phyloP scores from a whole-genome alignment of 2,329 filamentous ascomycete species.

The Dryadomyces sulphureus region DNA sequence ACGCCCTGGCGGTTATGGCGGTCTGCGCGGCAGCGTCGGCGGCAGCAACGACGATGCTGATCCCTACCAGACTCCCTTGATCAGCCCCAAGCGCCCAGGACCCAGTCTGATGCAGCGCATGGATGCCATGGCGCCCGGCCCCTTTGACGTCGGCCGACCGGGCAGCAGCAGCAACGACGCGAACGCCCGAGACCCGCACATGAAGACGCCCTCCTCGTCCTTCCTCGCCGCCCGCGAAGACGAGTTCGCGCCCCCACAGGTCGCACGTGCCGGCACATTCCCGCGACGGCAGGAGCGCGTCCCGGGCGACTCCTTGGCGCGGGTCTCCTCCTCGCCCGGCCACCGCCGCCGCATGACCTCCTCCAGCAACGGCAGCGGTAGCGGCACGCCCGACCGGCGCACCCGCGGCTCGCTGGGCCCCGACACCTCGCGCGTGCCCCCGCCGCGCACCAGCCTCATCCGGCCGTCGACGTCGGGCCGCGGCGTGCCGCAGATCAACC shows the following conservation, averaged over 20 bases:
- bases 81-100: slow-evolving; percentile 28
- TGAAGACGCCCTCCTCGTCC: slow-evolving; percentile 13
- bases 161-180: background rate
- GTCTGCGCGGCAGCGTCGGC: slow-evolving; percentile 18
- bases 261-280: slow-evolving; percentile 38
- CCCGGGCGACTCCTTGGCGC: slow-evolving; percentile 20
- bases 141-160: slow-evolving; percentile 37
- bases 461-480: slow-evolving; percentile 23
- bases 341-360: slow-evolving; percentile 18
- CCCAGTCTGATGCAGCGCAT: slow-evolving; percentile 41
- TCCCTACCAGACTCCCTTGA: slow-evolving; percentile 26
- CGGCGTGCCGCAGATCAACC: slow-evolving; percentile 30
- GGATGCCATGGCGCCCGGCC: slow-evolving; percentile 51
- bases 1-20: slow-evolving; percentile 34
- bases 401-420: slow-evolving; percentile 22
- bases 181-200: slow-evolving; percentile 8
- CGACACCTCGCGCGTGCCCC: slow-evolving; percentile 36
- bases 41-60: slow-evolving; percentile 18
- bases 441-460: slow-evolving; percentile 34
- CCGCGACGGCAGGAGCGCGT: slow-evolving; percentile 23
- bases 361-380: slow-evolving; percentile 8
- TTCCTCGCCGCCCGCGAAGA: slow-evolving; percentile 15
- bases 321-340: slow-evolving; percentile 34
- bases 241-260: slow-evolving; percentile 21
- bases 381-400: background rate